Evolutionary conservation across 352 stramenopile species (phyloP).

Genomic region (Phytophthora megakarya): DNA sequence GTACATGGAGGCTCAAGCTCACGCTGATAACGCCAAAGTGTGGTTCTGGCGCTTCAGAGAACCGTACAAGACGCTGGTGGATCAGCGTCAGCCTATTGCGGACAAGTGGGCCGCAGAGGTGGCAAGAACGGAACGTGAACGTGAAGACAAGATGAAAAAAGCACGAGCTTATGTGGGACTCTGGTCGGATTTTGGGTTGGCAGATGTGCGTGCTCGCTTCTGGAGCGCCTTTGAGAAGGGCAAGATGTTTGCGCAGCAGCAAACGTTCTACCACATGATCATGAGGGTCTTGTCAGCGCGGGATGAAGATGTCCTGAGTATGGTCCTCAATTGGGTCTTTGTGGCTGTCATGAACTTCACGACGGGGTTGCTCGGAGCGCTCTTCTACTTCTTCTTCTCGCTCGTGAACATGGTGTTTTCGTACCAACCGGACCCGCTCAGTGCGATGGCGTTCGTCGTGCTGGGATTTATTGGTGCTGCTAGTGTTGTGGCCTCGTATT

Average conservation of each 20-base stretch:
- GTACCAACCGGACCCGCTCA: slow-evolving; percentile 84
- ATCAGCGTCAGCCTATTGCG: slow-evolving; percentile 55
- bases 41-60: slow-evolving; percentile 89
- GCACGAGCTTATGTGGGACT: slow-evolving; percentile 78
- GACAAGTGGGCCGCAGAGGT: slow-evolving; percentile 70
- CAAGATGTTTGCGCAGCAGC: slow-evolving; percentile 87
- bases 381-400: slow-evolving; percentile 89
- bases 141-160: slow-evolving; percentile 80
- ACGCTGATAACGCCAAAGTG: slow-evolving; percentile 76
- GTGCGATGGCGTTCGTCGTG: slow-evolving; percentile 72
- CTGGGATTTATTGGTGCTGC: slow-evolving; percentile 73
- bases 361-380: slow-evolving; percentile 75
- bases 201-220: slow-evolving; percentile 76
- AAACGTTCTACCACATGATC: slow-evolving; percentile 89
- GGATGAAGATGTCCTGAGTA: slow-evolving; percentile 80
- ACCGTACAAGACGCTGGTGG: slow-evolving; percentile 65
- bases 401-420: slow-evolving; percentile 83
- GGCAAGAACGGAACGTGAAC: slow-evolving; percentile 53
- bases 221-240: slow-evolving; percentile 84
- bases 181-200: slow-evolving; percentile 84
- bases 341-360: slow-evolving; percentile 88
- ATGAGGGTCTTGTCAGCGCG: slow-evolving; percentile 68
- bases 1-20: slow-evolving; percentile 55
- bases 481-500: slow-evolving; percentile 85
- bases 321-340: slow-evolving; percentile 85